Percentiles rank a stretch among this genome's conserved stretches.
phyloP scores from a whole-genome alignment of 2,329 filamentous ascomycete species.

The Onygenales sp. region DNA sequence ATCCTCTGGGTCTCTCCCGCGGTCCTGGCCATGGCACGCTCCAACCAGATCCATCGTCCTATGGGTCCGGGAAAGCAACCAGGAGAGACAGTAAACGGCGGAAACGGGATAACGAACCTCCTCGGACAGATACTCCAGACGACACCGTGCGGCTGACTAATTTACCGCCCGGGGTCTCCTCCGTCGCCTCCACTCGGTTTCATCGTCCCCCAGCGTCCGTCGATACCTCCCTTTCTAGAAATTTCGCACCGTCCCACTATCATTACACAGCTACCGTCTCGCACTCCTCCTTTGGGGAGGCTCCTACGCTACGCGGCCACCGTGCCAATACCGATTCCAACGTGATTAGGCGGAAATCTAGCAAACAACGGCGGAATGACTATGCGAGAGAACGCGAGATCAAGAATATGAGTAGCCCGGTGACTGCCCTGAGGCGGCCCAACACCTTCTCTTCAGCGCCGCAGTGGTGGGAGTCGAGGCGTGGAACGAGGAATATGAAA shows the following conservation, averaged over 20 bases:
- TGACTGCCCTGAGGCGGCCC: conserved; percentile 53
- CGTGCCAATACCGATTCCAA: conserved; percentile 48
- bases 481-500: conserved; percentile 47
- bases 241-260: conserved; percentile 6
- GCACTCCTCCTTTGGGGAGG: conserved; percentile 27
- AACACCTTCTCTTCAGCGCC: conserved; percentile 43
- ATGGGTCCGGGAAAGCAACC: conserved; percentile 12
- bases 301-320: conserved; percentile 47
- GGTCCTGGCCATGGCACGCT: conserved; percentile 19
- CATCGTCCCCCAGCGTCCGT: conserved; percentile 14
- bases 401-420: conserved; percentile 64
- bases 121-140: conserved; percentile 6
- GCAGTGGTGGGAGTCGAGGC: conserved; percentile 55
- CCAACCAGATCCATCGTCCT: conserved; percentile 9
- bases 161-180: conserved; percentile 5
- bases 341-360: conserved; percentile 59
- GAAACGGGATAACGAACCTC: conserved; percentile 17
- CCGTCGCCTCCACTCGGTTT: conserved; percentile 4
- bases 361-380: conserved; percentile 67
- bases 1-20: conserved; percentile 16
- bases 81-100: conserved; percentile 23
- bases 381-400: conserved; percentile 78
- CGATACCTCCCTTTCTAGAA: conserved; percentile 13
- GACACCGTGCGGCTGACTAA: conserved; percentile 6
- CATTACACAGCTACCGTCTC: conserved; percentile 18